Evolutionary conservation across 176 grass and related monocot genomes (phyloP), one percentile per base, ranked within the genome.

Genomic region (Oropetium thomaeum): DNA sequence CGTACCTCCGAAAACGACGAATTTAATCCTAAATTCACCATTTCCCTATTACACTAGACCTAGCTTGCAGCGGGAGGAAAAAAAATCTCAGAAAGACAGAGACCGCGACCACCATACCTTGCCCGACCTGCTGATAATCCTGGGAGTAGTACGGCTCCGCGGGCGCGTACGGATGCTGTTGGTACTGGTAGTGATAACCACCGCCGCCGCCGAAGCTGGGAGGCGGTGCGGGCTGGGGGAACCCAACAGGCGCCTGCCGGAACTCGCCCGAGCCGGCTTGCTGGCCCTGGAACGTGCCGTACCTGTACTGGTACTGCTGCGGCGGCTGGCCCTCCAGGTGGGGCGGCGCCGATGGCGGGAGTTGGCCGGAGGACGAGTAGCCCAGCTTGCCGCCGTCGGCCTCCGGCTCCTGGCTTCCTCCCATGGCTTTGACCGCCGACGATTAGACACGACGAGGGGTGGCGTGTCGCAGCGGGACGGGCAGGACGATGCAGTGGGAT

Each of bases 241-340:
- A 83, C 13, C 90, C 90, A 75, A 92, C 49, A 66, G 86, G 71
- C 35, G 83, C 66, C 26, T 77, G 76, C 22, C 34, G 77, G 78
- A 65, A 66, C 40, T 74, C 72, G 34, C 59, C 61, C 8, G 70
- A 73, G 22, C 64, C 33, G 6, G 54, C 33, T 11, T 52, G 82
- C 2, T 41, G 9, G 43, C 74, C 62, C 28, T 90, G 88, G 86
- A 92, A 92, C 32, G 90, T 82, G 61, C 87, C 87, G 74, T 90
- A 91, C 61, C 87, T 79, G 63, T 90, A 85, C 63, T 76, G 81
- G 40, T 82, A 71, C 44, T 76, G 73, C 5, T 52, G 47, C 23
- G 73, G 73, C 35, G 53, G 64, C 78, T 86, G 84, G 57, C 65
- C 65, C 84, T 62, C 57, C 71, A 81, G 78, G 71, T 86, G 85